Percentiles rank a stretch among this genome's conserved stretches.
These are phyloP conservation scores for Dalechampia spathulata DNA, from an alignment of 441 rosid species.

Conservation along the genomic window DNA sequence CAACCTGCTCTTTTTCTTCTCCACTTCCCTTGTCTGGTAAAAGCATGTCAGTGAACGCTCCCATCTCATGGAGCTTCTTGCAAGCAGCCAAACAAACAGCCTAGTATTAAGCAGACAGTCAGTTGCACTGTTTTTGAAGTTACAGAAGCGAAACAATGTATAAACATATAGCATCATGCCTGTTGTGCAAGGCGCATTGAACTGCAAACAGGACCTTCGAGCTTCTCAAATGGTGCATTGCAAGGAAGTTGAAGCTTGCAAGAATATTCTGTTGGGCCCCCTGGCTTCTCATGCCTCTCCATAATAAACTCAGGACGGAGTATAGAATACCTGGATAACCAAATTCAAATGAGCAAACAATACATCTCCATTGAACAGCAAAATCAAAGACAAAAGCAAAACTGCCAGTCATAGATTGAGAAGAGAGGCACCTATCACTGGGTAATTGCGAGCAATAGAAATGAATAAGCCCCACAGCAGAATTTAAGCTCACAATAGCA, in stretches of 20 bases:
- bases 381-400: not conserved
- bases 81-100: constrained; percentile 99
- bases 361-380: constrained; percentile 6
- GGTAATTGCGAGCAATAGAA: constrained; percentile 99
- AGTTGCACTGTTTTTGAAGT: constrained; percentile 10
- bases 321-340: constrained; percentile 66
- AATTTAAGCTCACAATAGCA: constrained; percentile 95
- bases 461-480: constrained; percentile 94
- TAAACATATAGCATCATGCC: constrained; percentile 35
- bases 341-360: constrained; percentile 13
- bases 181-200: constrained; percentile 99
- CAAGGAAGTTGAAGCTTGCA: constrained; percentile 99
- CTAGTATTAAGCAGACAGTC: constrained; percentile 32
- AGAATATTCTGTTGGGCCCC: constrained; percentile 86
- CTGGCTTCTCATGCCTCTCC: constrained; percentile 90
- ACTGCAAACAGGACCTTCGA: constrained; percentile 90
- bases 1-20: constrained; percentile 73
- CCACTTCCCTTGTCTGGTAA: constrained; percentile 99
- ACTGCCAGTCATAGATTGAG: not conserved
- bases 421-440: constrained; percentile 69
- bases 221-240: constrained; percentile 96
- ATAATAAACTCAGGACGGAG: constrained; percentile 95
- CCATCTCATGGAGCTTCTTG: constrained; percentile 99
- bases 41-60: constrained; percentile 98
- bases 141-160: constrained; percentile 1